phyloP scores from a whole-genome alignment of 2,329 filamentous ascomycete species.

The Curvularia sp. region DNA sequence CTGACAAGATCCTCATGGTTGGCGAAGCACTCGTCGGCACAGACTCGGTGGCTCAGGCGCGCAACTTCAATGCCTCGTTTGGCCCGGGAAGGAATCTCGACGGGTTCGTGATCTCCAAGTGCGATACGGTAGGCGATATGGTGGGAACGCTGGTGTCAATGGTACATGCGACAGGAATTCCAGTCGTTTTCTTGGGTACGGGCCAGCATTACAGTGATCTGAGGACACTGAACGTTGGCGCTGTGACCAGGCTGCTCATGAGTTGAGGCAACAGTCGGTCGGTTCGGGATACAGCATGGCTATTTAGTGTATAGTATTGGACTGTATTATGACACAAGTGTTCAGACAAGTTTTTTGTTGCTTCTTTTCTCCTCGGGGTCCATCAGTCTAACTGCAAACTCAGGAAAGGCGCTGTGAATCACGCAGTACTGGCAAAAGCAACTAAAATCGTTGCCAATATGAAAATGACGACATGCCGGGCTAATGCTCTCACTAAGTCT shows the following conservation, averaged over 20 bases:
- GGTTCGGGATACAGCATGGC: not conserved
- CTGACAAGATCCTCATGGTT: conserved; percentile 99
- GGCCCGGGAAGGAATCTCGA: conserved; percentile 81
- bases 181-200: conserved; percentile 87
- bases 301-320: conserved; percentile 2
- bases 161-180: conserved; percentile 95
- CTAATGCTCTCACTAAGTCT: not conserved
- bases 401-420: not conserved
- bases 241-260: conserved; percentile 68
- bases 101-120: conserved; percentile 98
- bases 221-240: conserved; percentile 68
- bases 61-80: conserved; percentile 95
- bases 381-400: not conserved
- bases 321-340: conserved; percentile 2
- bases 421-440: not conserved
- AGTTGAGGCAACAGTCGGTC: conserved; percentile 50
- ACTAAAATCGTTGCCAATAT: not conserved
- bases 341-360: not conserved
- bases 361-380: not conserved
- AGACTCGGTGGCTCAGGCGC: conserved; percentile 91
- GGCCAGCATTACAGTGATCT: conserved; percentile 73
- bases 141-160: conserved; percentile 94
- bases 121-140: conserved; percentile 99
- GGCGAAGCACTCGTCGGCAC: conserved; percentile 91
- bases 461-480: conserved; percentile 10